phyloP scores from a whole-genome alignment of 2,329 filamentous ascomycete genomes.

The Fusarium sarcochroum region DNA sequence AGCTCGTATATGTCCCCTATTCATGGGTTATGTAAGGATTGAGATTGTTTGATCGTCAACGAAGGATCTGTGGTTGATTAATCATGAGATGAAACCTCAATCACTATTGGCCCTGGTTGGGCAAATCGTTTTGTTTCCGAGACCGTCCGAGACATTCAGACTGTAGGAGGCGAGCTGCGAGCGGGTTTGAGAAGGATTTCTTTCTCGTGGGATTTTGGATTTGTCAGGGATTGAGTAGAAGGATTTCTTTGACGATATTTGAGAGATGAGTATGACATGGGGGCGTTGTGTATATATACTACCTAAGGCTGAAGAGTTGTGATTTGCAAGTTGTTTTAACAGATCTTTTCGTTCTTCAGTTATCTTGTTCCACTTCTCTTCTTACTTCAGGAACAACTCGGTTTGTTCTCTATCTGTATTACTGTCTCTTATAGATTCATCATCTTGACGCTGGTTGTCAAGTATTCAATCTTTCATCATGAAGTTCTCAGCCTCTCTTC shows the following conservation, averaged over 20 bases:
- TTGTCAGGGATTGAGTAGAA: conserved; percentile 10
- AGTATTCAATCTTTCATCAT: conserved; percentile 21
- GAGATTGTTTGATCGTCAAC: conserved; percentile 1
- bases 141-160: not conserved
- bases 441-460: conserved; percentile 15
- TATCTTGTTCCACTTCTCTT: not conserved
- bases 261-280: not conserved
- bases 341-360: not conserved
- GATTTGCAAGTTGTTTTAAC: not conserved
- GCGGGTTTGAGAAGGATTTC: conserved; percentile 39
- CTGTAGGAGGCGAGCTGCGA: conserved; percentile 6
- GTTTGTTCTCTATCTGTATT: not conserved
- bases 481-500: conserved; percentile 36
- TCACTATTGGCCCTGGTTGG: conserved; percentile 4
- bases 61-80: conserved; percentile 1
- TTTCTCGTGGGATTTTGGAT: conserved; percentile 9
- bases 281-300: not conserved
- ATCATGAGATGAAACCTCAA: not conserved
- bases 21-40: not conserved
- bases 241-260: conserved; percentile 5
- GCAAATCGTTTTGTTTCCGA: too few species aligned
- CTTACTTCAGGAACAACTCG: not conserved
- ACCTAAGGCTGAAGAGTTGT: not conserved
- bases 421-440: not conserved
- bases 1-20: not conserved